Conservation (phyloP, 1,139 yeast genomes). For the Suhomyces yuchorum region DNA sequence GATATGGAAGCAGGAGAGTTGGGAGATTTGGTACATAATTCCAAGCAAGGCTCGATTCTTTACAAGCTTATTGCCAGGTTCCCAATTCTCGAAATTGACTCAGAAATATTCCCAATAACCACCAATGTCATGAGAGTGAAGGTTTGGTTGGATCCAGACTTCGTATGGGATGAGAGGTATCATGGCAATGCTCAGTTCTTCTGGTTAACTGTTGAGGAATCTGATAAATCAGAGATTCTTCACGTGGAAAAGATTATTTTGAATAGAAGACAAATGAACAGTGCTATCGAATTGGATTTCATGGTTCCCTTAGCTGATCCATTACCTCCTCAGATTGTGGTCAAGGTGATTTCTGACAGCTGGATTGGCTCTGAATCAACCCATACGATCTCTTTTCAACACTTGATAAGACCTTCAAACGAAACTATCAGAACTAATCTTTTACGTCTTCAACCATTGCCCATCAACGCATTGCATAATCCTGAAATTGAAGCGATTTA, state of each 20-base stretch:
- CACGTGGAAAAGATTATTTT: slow-evolving; percentile 83
- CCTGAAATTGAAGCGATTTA: slow-evolving; percentile 69
- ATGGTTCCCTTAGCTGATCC: slow-evolving; percentile 92
- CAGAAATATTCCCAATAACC: slow-evolving; percentile 91
- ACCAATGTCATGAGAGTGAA: slow-evolving; percentile 83
- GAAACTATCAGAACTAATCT: slow-evolving; percentile 84
- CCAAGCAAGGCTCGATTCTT: slow-evolving; percentile 66
- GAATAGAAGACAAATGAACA: slow-evolving; percentile 56
- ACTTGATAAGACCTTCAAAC: slow-evolving; percentile 82
- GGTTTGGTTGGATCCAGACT: slow-evolving; percentile 69
- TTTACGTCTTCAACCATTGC: slow-evolving; percentile 81
- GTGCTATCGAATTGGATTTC: slow-evolving; percentile 77
- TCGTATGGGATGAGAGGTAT: slow-evolving; percentile 75
- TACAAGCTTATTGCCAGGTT: slow-evolving; percentile 66
- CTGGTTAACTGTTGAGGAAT: slow-evolving; percentile 91
- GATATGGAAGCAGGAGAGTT: slow-evolving; percentile 76
- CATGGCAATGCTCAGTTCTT: slow-evolving; percentile 88
- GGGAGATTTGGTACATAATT: slow-evolving; percentile 87
- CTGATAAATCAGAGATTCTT: slow-evolving; percentile 69
- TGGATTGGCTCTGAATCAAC: slow-evolving; percentile 89
- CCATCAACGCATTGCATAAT: slow-evolving; percentile 77
- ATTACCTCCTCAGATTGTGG: slow-evolving; percentile 81
- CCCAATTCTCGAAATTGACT: slow-evolving; percentile 71
- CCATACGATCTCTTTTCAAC: slow-evolving; percentile 85
- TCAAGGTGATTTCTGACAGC: slow-evolving; percentile 75